phyloP scores from a whole-genome alignment of 352 stramenopile genomes.

The Pythium oligandrum region DNA sequence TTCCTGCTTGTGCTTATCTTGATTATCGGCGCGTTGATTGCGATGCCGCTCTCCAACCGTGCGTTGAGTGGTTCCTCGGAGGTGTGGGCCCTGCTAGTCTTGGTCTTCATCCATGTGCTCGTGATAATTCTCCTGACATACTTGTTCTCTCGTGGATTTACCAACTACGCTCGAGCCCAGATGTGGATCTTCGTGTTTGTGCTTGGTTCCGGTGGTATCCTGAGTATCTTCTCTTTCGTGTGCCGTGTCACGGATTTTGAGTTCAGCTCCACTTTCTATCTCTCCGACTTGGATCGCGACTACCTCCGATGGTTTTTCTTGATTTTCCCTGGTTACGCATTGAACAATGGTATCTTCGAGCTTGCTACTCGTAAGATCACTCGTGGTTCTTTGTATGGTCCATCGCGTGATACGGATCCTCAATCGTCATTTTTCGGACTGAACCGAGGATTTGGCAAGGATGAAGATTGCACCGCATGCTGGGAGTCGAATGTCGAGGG shows the following conservation, averaged over 20 bases:
- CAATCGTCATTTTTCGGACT: conserved; percentile 58
- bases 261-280: conserved; percentile 28
- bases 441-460: conserved; percentile 39
- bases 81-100: conserved; percentile 29
- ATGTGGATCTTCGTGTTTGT: conserved; percentile 64
- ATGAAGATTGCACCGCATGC: conserved; percentile 34
- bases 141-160: conserved; percentile 54
- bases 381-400: conserved; percentile 37
- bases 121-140: conserved; percentile 58
- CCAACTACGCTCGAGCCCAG: conserved; percentile 54
- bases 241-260: conserved; percentile 62
- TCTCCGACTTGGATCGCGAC: conserved; percentile 60
- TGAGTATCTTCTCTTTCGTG: conserved; percentile 77
- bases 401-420: conserved; percentile 13
- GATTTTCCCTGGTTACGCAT: conserved; percentile 61
- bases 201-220: conserved; percentile 45
- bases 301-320: conserved; percentile 76
- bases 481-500: conserved; percentile 30
- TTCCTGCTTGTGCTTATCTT: conserved; percentile 33
- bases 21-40: conserved; percentile 32
- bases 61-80: conserved; percentile 29
- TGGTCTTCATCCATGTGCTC: conserved; percentile 41
- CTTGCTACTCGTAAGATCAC: conserved; percentile 67
- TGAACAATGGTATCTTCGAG: conserved; percentile 69
- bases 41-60: conserved; percentile 32